Evolutionary conservation across 495 filamentous ascomycete genomes (phyloP).

Genomic region (Clavariopsis aquatica): DNA sequence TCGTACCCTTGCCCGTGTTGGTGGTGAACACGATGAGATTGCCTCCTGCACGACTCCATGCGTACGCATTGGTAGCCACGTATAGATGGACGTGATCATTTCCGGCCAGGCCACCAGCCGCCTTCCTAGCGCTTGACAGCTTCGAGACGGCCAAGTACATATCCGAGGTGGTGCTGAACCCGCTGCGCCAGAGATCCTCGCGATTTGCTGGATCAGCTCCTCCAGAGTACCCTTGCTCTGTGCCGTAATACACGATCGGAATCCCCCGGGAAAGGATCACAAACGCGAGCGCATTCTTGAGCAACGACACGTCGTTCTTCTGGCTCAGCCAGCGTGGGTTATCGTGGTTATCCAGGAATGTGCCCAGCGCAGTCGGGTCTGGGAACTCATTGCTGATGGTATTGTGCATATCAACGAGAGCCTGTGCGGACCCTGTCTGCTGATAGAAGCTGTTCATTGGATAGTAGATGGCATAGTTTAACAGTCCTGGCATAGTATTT

Average conservation of each 20-base stretch:
- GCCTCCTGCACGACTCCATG: constrained; percentile 13
- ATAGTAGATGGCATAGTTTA: constrained; percentile 70
- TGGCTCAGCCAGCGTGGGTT: constrained; percentile 41
- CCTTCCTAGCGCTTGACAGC: constrained; percentile 4
- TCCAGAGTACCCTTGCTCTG: constrained; percentile 71
- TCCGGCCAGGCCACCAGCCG: constrained; percentile 12
- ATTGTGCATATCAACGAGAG: constrained; percentile 39
- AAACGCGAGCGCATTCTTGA: constrained; percentile 71
- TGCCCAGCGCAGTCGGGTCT: constrained; percentile 67
- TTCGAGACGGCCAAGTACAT: constrained; percentile 62
- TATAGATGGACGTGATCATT: constrained; percentile 23
- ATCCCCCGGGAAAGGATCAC: constrained; percentile 70
- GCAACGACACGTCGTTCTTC: constrained; percentile 50
- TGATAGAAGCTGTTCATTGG: constrained; percentile 62
- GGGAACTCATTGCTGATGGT: constrained; percentile 49
- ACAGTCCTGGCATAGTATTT: constrained; percentile 58
- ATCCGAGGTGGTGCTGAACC: constrained; percentile 60
- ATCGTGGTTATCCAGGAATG: constrained; percentile 82
- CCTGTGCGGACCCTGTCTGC: constrained; percentile 21
- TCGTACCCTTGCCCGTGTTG: constrained; percentile 5
- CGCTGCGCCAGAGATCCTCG: constrained; percentile 71
- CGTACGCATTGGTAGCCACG: constrained; percentile 16
- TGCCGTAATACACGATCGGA: constrained; percentile 67
- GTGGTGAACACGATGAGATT: constrained; percentile 17
- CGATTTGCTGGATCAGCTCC: constrained; percentile 63